These are phyloP conservation scores for Naganishia randhawae DNA, from an alignment of 768 basidiomycete species.

Conservation along the genomic window DNA sequence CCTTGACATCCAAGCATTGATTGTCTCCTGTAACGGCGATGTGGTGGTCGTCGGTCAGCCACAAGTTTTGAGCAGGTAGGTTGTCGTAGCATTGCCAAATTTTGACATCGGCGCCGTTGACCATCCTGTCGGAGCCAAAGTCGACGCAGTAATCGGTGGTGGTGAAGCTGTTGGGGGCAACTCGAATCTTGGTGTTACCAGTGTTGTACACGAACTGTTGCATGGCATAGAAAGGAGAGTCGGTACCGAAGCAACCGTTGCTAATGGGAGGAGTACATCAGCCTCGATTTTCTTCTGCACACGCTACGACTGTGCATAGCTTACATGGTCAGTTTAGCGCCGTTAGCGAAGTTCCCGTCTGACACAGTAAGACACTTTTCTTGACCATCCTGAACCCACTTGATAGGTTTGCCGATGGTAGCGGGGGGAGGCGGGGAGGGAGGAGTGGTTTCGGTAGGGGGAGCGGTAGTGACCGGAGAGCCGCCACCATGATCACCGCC, in stretches of 20 bases:
- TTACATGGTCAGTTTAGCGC: conserved; percentile 4
- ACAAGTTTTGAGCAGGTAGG: conserved; percentile 6
- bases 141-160: conserved; percentile 12
- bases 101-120: background rate
- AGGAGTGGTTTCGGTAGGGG: background rate
- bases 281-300: background rate
- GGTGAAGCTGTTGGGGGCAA: conserved; percentile 15
- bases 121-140: conserved; percentile 7
- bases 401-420: conserved; percentile 12
- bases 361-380: conserved; percentile 5
- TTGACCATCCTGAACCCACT: background rate
- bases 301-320: background rate
- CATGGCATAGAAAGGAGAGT: background rate
- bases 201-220: conserved; percentile 10
- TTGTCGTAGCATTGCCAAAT: conserved; percentile 9
- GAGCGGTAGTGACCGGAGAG: too few species aligned
- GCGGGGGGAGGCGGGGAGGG: conserved; percentile 1
- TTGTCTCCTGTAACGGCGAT: background rate
- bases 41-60: conserved; percentile 7
- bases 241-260: conserved; percentile 5
- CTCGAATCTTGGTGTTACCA: conserved; percentile 8
- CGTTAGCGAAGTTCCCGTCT: background rate
- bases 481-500: too few species aligned
- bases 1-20: conserved; percentile 20
- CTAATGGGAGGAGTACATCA: background rate